Base-by-base conservation (phyloP, 1,284 basidiomycete genomes). In the Grifola frondosa region DNA sequence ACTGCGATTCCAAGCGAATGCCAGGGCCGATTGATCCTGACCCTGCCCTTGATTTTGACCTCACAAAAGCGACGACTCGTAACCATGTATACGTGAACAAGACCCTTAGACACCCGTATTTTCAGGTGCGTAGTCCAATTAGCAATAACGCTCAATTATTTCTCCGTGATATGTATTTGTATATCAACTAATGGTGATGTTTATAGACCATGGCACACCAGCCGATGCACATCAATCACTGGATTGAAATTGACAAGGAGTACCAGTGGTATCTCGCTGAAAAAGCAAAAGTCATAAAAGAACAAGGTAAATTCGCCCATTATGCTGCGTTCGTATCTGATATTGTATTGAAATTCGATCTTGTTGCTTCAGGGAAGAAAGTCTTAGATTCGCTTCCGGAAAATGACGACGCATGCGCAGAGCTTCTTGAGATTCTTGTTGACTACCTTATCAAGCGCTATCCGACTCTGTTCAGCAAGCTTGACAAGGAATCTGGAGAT, bases 161-260 rank as follows among this genome's bases (percentile, higher is more conserved):
- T n/a, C n/a, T n/a, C n/a, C n/a, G n/a, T n/a, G n/a, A n/a, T n/a
- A n/a, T n/a, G n/a, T n/a, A n/a, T n/a, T n/a, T n/a, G n/a, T n/a
- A n/a, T n/a, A n/a, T n/a, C n/a, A n/a, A n/a, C n/a, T n/a, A n/a
- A n/a, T n/a, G n/a, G 12, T 37, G 8, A 9, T 11, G 3, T 24
- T 23, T 11, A 8, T 40, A 65, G 62, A 67, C 65, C 8, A 67
- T 67, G 65, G 57, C 66, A 3, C 69, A 71, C 39, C 69, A 69
- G 48, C 65, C 67, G 0, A 69, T 71, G 65, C 57, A 67, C 19
- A 53, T 61, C 25, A 66, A 70, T 37, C 50, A 71, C 46, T 72
- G 70, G 70, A 71, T 72, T 20, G 70, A 72, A 52, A 64, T 71
- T 19, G 68, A 70, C 55, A 62, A 62, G 35, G 61, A 68, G 36